phyloP scores from a whole-genome alignment of 768 basidiomycete genomes.

The Sistotremastrum niveocremeum region DNA sequence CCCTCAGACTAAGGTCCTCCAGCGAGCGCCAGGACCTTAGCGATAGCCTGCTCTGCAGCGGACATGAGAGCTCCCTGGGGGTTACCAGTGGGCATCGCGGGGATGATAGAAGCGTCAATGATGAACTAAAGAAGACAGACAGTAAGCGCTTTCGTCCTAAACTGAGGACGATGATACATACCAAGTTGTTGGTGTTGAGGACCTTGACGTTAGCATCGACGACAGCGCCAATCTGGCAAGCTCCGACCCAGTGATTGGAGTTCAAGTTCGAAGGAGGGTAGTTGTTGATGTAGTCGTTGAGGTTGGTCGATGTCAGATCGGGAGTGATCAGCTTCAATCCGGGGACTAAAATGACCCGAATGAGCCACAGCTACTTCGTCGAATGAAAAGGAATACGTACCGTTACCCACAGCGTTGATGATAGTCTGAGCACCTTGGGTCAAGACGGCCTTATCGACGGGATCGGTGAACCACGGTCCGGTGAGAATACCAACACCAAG shows the following conservation, averaged over 20 bases:
- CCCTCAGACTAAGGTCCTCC: slow-evolving; percentile 29
- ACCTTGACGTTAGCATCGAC: slow-evolving; percentile 50
- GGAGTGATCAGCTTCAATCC: slow-evolving; percentile 45
- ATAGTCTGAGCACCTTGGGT: slow-evolving; percentile 38
- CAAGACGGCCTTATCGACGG: slow-evolving; percentile 38
- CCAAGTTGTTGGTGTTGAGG: slow-evolving; percentile 26
- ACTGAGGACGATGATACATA: slow-evolving; percentile 6
- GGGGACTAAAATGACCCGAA: slow-evolving; percentile 21
- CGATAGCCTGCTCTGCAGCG: slow-evolving; percentile 41
- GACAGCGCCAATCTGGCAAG: slow-evolving; percentile 36
- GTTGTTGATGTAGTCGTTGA: slow-evolving; percentile 34
- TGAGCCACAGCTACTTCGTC: slow-evolving; percentile 3
- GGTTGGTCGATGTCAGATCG: slow-evolving; percentile 37
- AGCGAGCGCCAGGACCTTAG: slow-evolving; percentile 39
- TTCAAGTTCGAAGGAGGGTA: slow-evolving; percentile 27
- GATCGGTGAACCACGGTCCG: slow-evolving; percentile 48
- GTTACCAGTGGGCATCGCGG: slow-evolving; percentile 43
- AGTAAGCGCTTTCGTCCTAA: no score
- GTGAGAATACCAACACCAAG: slow-evolving; percentile 33
- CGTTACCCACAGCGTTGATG: slow-evolving; percentile 25
- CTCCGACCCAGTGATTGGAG: slow-evolving; percentile 59
- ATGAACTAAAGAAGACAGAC: slow-evolving; percentile 28
- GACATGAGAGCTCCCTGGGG: slow-evolving; percentile 45
- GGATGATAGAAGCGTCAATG: slow-evolving; percentile 38
- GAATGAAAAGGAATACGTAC: slow-evolving; percentile 16